These are phyloP conservation scores for Pleurotus pulmonarius DNA, from an alignment of 768 basidiomycete species.

Conservation along the genomic window DNA sequence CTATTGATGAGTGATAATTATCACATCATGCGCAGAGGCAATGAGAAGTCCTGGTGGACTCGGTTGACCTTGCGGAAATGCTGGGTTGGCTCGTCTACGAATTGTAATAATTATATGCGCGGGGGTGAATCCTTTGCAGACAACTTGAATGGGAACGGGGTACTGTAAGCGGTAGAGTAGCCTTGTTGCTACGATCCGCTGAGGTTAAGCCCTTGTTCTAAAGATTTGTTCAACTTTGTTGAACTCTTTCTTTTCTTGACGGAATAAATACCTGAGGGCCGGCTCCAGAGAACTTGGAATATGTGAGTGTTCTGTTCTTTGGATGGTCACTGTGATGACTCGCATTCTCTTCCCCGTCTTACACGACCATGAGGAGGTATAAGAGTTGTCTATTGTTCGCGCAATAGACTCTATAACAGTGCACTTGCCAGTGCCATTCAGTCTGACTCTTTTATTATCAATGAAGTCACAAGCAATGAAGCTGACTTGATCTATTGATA, in stretches of 20 bases:
- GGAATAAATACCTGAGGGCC: conserved; percentile 33
- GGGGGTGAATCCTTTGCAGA: conserved; percentile 77
- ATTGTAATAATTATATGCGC: conserved; percentile 64
- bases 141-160: conserved; percentile 73
- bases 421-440: conserved; percentile 90
- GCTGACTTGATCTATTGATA: neutral
- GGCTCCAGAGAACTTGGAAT: conserved; percentile 18
- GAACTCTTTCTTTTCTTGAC: conserved; percentile 35
- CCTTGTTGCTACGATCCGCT: conserved; percentile 77
- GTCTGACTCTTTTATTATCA: conserved; percentile 52
- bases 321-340: conserved; percentile 53
- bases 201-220: conserved; percentile 73
- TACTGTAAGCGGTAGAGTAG: conserved; percentile 77
- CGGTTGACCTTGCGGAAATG: conserved; percentile 51
- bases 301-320: neutral
- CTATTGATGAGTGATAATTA: too few relatives aligned
- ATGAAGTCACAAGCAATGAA: neutral
- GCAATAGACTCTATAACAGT: conserved; percentile 60
- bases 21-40: too few relatives aligned
- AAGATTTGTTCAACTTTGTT: conserved; percentile 60
- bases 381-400: conserved; percentile 79
- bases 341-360: conserved; percentile 89
- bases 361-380: conserved; percentile 84
- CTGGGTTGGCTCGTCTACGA: conserved; percentile 44
- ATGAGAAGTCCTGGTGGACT: too few relatives aligned